These are phyloP conservation scores for Ascodesmis nigricans DNA, from an alignment of 495 filamentous ascomycete genomes.

Conservation along the genomic window DNA sequence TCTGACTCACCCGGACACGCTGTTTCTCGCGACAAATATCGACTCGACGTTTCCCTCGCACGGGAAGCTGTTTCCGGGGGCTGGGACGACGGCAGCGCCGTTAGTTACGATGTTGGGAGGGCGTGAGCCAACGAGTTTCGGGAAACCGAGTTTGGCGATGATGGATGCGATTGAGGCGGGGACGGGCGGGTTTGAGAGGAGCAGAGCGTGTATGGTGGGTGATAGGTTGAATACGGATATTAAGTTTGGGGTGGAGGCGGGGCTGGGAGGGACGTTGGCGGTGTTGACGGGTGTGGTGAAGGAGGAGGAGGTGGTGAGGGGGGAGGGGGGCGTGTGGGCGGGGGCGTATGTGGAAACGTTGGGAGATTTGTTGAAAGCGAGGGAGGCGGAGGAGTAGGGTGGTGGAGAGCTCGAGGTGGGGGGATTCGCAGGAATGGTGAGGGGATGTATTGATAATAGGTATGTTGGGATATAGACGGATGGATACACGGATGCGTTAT, in stretches of 20 bases:
- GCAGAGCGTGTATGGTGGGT: constrained; percentile 81
- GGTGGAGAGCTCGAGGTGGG: too few species aligned
- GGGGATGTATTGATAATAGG: too few species aligned
- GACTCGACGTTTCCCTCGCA: constrained; percentile 70
- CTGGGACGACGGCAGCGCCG: constrained; percentile 61
- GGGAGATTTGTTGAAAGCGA: constrained; percentile 56
- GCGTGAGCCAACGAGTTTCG: constrained; percentile 51
- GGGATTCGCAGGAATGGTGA: too few species aligned
- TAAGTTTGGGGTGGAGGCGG: constrained; percentile 76
- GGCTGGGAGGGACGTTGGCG: constrained; percentile 70
- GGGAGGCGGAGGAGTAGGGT: too few species aligned
- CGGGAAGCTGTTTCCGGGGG: constrained; percentile 69
- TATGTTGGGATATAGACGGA: too few species aligned
- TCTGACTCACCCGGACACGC: constrained; percentile 50
- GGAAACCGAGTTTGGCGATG: constrained; percentile 95
- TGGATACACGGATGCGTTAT: too few species aligned
- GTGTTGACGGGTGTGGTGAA: constrained; percentile 79
- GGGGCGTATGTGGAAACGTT: constrained; percentile 62
- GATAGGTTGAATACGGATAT: constrained; percentile 93
- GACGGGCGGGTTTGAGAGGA: constrained; percentile 71
- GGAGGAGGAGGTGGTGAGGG: constrained; percentile 54
- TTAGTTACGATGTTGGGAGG: constrained; percentile 51
- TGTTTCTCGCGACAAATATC: constrained; percentile 82
- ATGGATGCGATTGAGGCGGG: constrained; percentile 98
- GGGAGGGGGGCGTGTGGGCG: constrained; percentile 39